Evolutionary conservation across 306 rosid genomes (phyloP).

Genomic region (Senna tora): DNA sequence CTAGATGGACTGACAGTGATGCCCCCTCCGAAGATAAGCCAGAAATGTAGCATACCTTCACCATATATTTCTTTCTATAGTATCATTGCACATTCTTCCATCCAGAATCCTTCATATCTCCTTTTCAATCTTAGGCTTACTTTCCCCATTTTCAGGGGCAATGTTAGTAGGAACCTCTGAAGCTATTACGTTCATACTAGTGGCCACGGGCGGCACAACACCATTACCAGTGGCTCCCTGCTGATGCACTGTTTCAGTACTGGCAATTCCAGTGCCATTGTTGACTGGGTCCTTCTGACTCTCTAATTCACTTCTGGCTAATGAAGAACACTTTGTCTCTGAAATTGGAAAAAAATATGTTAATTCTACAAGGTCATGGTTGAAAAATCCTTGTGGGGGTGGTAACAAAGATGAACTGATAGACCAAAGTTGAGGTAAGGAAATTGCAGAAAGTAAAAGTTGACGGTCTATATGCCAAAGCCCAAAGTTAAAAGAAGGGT

Average conservation of each 20-base stretch:
- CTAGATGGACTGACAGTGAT: slow-evolving; percentile 42
- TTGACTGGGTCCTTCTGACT: slow-evolving; percentile 53
- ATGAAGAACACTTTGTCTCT: slow-evolving; percentile 83
- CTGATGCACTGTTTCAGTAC: slow-evolving; percentile 46
- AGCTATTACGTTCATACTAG: slow-evolving; percentile 42
- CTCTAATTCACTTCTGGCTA: slow-evolving; percentile 72
- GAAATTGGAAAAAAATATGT: slow-evolving; percentile 49
- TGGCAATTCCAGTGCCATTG: slow-evolving; percentile 52
- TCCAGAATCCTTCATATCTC: slow-evolving; percentile 48
- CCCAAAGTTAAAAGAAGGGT: slow-evolving; percentile 7
- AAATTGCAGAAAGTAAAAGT: slow-evolving; percentile 27
- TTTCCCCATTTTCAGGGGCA: slow-evolving; percentile 66
- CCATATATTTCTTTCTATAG: slow-evolving; percentile 28
- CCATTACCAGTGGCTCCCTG: slow-evolving; percentile 56
- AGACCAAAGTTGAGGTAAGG: slow-evolving; percentile 7
- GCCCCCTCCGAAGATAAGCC: slow-evolving; percentile 42
- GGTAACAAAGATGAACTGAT: slow-evolving; percentile 8
- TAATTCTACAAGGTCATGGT: no score
- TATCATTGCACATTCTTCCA: slow-evolving; percentile 46
- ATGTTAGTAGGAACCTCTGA: slow-evolving; percentile 45
- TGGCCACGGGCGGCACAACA: slow-evolving; percentile 41
- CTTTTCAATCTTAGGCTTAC: slow-evolving; percentile 54
- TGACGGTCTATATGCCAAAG: slow-evolving; percentile 8
- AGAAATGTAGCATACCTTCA: slow-evolving; percentile 46
- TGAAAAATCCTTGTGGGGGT: neutral